phyloP scores from a whole-genome alignment of 306 rosid genomes.

The Bauhinia variegata region DNA sequence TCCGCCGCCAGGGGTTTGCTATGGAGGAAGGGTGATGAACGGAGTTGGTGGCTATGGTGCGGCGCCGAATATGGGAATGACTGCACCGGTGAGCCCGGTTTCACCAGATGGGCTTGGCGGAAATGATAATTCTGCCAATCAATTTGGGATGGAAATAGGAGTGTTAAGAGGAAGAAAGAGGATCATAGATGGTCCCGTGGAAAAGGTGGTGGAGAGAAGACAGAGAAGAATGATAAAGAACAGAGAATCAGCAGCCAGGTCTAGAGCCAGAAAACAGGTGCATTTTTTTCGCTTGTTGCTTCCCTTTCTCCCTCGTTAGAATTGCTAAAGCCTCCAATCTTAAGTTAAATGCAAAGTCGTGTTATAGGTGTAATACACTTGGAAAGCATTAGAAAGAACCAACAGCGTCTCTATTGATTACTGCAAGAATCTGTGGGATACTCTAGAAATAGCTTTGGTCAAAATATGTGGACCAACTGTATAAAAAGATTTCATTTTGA shows the following conservation, averaged over 20 bases:
- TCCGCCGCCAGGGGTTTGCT: slow-evolving; percentile 41
- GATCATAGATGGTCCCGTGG: slow-evolving; percentile 76
- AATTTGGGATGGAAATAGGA: slow-evolving; percentile 65
- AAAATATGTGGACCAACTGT: no score
- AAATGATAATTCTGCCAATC: slow-evolving; percentile 47
- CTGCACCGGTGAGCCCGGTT: slow-evolving; percentile 61
- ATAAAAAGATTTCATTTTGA: no score
- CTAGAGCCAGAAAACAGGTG: slow-evolving; percentile 98
- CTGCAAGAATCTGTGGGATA: no score
- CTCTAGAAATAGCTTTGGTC: no score
- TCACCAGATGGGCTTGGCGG: slow-evolving; percentile 68
- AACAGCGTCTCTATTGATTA: no score
- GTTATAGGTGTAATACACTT: no score
- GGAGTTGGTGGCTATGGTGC: slow-evolving; percentile 58
- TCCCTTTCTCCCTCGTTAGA: background rate
- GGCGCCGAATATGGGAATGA: slow-evolving; percentile 47
- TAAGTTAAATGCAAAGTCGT: no score
- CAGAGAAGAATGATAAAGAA: slow-evolving; percentile 98
- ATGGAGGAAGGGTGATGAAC: slow-evolving; percentile 64
- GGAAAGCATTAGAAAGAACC: no score
- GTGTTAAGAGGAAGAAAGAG: slow-evolving; percentile 78
- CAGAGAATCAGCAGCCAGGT: slow-evolving; percentile 94
- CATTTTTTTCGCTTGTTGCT: background rate
- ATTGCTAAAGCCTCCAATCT: no score
- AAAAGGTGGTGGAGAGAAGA: slow-evolving; percentile 90